Evolutionary conservation across 805 yeast genomes (phyloP).

Genomic region (Saturnispora hagleri): DNA sequence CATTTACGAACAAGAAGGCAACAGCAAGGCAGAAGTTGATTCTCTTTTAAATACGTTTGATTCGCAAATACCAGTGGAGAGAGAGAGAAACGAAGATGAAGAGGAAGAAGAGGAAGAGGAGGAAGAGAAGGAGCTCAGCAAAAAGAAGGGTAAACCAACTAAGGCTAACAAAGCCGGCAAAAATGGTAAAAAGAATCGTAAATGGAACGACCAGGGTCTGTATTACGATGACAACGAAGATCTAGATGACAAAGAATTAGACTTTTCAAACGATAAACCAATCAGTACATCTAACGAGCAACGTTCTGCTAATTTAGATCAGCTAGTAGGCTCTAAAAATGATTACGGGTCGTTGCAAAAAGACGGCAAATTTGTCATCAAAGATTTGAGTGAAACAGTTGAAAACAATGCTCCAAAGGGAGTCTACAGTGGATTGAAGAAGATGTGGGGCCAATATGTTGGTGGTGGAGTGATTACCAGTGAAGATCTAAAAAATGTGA

Average conservation of each 20-base stretch:
- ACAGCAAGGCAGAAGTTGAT: background rate
- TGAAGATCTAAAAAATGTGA: slow-evolving; percentile 55
- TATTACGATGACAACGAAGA: slow-evolving; percentile 36
- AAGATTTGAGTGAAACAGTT: slow-evolving; percentile 41
- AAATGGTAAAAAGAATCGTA: slow-evolving; percentile 37
- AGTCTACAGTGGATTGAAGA: slow-evolving; percentile 1
- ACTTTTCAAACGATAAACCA: slow-evolving; percentile 38
- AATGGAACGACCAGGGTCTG: slow-evolving; percentile 59
- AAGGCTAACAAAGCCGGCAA: background rate
- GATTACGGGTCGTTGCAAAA: slow-evolving; percentile 35
- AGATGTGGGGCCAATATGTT: slow-evolving; percentile 43
- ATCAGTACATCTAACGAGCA: slow-evolving; percentile 11
- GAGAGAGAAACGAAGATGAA: slow-evolving; percentile 16
- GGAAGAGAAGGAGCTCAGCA: background rate
- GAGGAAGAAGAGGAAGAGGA: slow-evolving; percentile 5
- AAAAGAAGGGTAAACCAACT: slow-evolving; percentile 19
- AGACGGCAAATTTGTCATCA: slow-evolving; percentile 56
- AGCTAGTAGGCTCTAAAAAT: slow-evolving; percentile 31
- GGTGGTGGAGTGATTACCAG: slow-evolving; percentile 63
- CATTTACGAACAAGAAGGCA: slow-evolving; percentile 15
- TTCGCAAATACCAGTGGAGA: slow-evolving; percentile 10
- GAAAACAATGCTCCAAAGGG: slow-evolving; percentile 5
- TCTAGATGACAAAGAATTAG: slow-evolving; percentile 31
- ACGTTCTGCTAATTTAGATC: slow-evolving; percentile 22
- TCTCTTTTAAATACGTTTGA: background rate